Conservation (phyloP, 2,329 filamentous ascomycete species). For the Ophiostoma montium region DNA sequence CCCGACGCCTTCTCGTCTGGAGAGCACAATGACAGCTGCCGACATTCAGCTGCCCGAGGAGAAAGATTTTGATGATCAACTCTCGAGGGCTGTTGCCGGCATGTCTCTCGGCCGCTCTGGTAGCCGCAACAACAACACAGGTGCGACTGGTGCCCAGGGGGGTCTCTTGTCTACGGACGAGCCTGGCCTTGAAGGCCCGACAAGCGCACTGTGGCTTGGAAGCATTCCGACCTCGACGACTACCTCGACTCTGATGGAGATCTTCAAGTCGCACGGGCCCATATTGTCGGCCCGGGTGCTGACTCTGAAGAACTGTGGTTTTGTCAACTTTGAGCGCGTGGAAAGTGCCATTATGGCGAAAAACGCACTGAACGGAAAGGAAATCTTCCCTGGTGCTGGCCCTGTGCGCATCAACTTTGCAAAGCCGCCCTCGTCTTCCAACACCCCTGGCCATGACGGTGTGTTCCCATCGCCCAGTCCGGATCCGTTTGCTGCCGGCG, state of each 20-base stretch:
- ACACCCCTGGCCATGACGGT: conserved; percentile 78
- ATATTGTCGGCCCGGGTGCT: conserved; percentile 87
- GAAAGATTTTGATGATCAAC: conserved; percentile 57
- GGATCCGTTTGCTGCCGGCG: conserved; percentile 53
- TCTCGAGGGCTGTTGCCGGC: conserved; percentile 69
- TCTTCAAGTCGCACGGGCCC: conserved; percentile 85
- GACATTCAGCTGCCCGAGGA: conserved; percentile 65
- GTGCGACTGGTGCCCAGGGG: conserved; percentile 22
- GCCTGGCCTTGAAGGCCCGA: conserved; percentile 72
- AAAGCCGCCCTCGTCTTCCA: conserved; percentile 81
- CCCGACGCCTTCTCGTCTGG: conserved; percentile 56
- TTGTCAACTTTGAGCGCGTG: conserved; percentile 89
- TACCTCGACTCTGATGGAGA: conserved; percentile 83
- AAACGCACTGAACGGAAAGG: conserved; percentile 80
- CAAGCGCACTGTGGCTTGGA: conserved; percentile 88
- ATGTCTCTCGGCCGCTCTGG: conserved; percentile 58
- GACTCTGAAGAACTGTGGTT: conserved; percentile 97
- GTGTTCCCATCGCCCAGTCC: conserved; percentile 84
- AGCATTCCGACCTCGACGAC: conserved; percentile 96
- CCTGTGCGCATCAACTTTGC: conserved; percentile 94
- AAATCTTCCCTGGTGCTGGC: conserved; percentile 94
- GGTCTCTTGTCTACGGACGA: conserved; percentile 61
- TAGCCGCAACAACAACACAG: conserved; percentile 41
- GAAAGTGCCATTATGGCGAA: conserved; percentile 88
- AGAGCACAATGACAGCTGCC: conserved; percentile 60